Evolutionary conservation across 2,329 filamentous ascomycete genomes (phyloP), one percentile per base, ranked within the genome.

Genomic region (Bertia moriformis): DNA sequence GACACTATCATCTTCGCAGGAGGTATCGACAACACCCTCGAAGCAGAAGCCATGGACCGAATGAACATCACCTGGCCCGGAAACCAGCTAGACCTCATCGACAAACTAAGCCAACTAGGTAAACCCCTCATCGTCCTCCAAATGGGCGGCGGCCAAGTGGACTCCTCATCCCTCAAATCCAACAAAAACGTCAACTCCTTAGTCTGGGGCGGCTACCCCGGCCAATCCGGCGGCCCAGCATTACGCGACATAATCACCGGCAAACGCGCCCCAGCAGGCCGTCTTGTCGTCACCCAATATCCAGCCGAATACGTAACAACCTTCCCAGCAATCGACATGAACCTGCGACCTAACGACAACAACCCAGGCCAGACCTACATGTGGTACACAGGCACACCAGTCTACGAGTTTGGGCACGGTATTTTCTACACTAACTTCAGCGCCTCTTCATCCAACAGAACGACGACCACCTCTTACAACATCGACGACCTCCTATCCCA

Each of bases 361-460:
- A 61, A 60, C 17, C 61, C 60, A 0, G 62, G 62, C 0, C 54
- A 61, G 18, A 65, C 62, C 0, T 65, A 65, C 41, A 59, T 58
- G 42, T 65, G 61, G 61, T 63, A 62, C 43, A 35, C 32, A 7
- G 56, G 55, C 3, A 48, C 48, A 7, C 49, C 60, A 0, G 59
- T 63, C 4, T 56, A 57, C 14, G 54, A 56, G 10, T 65, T 64
- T 39, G 62, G 62, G 3, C 56, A 60, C 37, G 62, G 61, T 2
- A 42, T 63, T 3, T 61, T 62, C 49, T 65, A 65, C 42, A 62
- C 62, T 0, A 58, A 49, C 3, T 65, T 64, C 46, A 44, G 47
- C 14, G 43, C 42, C 4, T 50, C 43, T 4, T 44, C 43, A 32
- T 24, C 40, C 14, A 18, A 44, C 42, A n/a, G n/a, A n/a, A 13